Conservation (phyloP, 2,329 filamentous ascomycete species). For the Metarhizium album region DNA sequence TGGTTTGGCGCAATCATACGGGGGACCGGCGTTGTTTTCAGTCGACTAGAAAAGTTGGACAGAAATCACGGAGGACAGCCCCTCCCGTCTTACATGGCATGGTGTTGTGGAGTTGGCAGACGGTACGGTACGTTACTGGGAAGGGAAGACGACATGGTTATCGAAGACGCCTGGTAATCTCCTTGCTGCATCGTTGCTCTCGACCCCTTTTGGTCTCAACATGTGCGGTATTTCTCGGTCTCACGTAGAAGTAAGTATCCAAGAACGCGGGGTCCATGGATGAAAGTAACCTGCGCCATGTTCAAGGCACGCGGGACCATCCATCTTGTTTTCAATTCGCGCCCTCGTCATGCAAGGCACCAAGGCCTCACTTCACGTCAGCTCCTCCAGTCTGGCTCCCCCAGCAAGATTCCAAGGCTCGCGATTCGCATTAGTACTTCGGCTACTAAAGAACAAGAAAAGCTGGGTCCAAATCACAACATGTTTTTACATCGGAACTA, state of each 20-base stretch:
- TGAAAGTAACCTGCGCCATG: too few species aligned
- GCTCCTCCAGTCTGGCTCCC: too few species aligned
- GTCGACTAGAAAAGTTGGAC: neutral
- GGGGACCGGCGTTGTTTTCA: neutral
- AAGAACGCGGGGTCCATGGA: neutral
- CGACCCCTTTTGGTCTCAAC: neutral
- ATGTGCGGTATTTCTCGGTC: neutral
- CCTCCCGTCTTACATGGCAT: neutral
- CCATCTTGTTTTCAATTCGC: too few species aligned
- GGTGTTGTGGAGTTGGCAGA: neutral
- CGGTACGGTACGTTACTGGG: neutral
- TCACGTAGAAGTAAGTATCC: neutral
- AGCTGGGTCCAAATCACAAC: too few species aligned
- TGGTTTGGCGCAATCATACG: neutral
- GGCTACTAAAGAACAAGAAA: too few species aligned
- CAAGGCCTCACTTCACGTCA: too few species aligned
- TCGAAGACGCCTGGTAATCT: neutral
- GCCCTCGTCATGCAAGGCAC: too few species aligned
- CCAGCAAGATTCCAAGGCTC: too few species aligned
- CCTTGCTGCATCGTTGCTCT: neutral
- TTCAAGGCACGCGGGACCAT: too few species aligned
- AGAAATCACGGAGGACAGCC: neutral
- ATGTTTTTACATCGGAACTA: neutral
- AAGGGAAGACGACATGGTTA: too few species aligned
- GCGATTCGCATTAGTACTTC: too few species aligned